These are phyloP conservation scores for Aureobasidium sp. DNA, from an alignment of 2,329 filamentous ascomycete species.

Conservation along the genomic window DNA sequence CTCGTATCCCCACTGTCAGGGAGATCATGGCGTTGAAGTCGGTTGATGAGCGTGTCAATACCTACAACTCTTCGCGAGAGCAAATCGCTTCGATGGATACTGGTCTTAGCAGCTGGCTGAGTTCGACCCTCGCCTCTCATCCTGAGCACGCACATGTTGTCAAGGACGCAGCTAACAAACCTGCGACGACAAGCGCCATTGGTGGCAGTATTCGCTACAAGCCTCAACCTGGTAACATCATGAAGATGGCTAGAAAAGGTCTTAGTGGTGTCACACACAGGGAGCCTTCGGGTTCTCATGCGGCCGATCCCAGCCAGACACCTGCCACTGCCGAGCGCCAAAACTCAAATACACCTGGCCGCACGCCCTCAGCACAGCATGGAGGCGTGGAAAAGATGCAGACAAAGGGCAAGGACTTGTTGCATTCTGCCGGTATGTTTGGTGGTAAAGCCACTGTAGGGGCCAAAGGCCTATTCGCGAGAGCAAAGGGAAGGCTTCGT, in stretches of 20 bases:
- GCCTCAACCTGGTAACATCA: conserved; percentile 23
- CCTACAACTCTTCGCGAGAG: conserved; percentile 64
- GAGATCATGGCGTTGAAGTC: conserved; percentile 68
- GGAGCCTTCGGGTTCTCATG: conserved; percentile 6
- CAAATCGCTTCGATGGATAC: conserved; percentile 67
- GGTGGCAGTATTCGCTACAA: conserved; percentile 19
- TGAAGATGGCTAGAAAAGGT: conserved; percentile 19
- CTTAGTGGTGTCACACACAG: conserved; percentile 15
- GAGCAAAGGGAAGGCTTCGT: conserved; percentile 77
- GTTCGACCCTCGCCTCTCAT: conserved; percentile 41
- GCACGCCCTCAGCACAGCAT: not conserved
- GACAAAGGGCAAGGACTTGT: conserved; percentile 78
- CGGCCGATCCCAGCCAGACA: not conserved
- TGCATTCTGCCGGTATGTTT: conserved; percentile 71
- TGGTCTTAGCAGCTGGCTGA: conserved; percentile 60
- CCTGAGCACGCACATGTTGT: conserved; percentile 45
- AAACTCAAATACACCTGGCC: not conserved
- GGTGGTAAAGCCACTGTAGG: conserved; percentile 67
- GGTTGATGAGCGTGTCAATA: conserved; percentile 61
- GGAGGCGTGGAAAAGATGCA: conserved; percentile 46
- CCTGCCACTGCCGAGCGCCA: not conserved
- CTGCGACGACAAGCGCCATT: not conserved
- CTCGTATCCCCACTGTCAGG: conserved; percentile 55
- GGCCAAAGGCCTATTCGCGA: conserved; percentile 84
- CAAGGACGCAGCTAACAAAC: conserved; percentile 15